These are phyloP conservation scores for Malassezia yamatoensis DNA, from an alignment of 1,284 basidiomycete genomes.

Conservation along the genomic window DNA sequence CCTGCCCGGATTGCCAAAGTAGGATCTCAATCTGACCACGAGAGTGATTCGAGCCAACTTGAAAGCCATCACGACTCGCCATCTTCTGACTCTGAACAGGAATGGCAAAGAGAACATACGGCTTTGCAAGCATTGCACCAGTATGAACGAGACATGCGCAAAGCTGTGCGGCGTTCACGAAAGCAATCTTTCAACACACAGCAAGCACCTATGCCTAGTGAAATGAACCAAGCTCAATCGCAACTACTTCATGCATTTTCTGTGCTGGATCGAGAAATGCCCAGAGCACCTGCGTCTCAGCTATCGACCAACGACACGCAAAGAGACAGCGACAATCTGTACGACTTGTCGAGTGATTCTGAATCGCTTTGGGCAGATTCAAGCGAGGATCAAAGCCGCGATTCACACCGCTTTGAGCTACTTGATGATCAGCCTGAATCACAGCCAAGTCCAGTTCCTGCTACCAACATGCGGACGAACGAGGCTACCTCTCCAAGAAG, in stretches of 20 bases:
- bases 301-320: background rate
- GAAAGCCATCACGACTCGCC: background rate
- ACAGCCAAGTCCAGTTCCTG: no score
- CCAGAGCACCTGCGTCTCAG: background rate
- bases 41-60: constrained; percentile 6
- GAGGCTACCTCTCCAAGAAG: no score
- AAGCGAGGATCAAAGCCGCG: no score
- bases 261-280: background rate
- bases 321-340: background rate
- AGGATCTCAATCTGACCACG: background rate
- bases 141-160: constrained; percentile 11
- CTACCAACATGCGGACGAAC: no score
- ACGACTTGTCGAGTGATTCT: background rate
- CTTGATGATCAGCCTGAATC: no score
- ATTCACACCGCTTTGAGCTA: no score
- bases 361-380: no score
- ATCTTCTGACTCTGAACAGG: constrained; percentile 3
- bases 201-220: background rate
- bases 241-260: background rate
- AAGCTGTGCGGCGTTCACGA: background rate
- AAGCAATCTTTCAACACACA: background rate
- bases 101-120: constrained; percentile 13
- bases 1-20: background rate
- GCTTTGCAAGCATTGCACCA: constrained; percentile 5
- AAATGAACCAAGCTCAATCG: background rate